Conservation (phyloP, 768 basidiomycete species). For the Leccinum subgranulosum region DNA sequence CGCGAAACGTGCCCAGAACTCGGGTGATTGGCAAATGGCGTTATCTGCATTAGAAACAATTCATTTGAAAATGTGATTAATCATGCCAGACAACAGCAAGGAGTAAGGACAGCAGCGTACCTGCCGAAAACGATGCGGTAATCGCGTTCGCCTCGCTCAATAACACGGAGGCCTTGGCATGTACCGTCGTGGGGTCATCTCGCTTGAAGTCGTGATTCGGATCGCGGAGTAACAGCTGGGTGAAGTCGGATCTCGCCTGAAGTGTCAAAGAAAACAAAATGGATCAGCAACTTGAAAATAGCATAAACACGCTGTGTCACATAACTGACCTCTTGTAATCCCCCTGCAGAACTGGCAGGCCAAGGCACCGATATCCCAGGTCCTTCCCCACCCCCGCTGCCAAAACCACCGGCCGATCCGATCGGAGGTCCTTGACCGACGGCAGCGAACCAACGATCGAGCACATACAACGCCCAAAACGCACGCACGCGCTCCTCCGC, state of each 20-base stretch:
- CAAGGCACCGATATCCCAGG: conserved; percentile 39
- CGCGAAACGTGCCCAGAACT: conserved; percentile 43
- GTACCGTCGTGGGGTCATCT: conserved; percentile 10
- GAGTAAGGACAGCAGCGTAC: conserved; percentile 22
- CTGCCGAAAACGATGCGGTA: conserved; percentile 23
- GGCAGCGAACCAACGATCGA: conserved; percentile 33
- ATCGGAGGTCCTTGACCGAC: conserved; percentile 22
- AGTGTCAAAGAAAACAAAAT: background rate
- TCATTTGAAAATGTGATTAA: background rate
- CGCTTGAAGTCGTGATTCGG: conserved; percentile 7
- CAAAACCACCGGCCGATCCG: conserved; percentile 27
- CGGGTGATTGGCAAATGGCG: conserved; percentile 38
- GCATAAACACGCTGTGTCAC: background rate
- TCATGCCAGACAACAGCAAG: background rate
- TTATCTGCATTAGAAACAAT: conserved; percentile 33
- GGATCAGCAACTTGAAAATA: background rate
- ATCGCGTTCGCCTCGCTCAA: conserved; percentile 34
- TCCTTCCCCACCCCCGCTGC: conserved; percentile 1
- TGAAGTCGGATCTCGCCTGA: conserved; percentile 8
- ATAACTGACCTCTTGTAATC: conserved; percentile 12
- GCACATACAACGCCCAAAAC: conserved; percentile 36
- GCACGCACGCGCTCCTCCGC: conserved; percentile 37
- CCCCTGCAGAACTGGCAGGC: conserved; percentile 28
- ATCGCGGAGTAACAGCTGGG: conserved; percentile 17
- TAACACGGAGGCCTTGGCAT: conserved; percentile 32